These are phyloP conservation scores for Irpex sp. DNA, from an alignment of 1,284 basidiomycete species.

Conservation along the genomic window DNA sequence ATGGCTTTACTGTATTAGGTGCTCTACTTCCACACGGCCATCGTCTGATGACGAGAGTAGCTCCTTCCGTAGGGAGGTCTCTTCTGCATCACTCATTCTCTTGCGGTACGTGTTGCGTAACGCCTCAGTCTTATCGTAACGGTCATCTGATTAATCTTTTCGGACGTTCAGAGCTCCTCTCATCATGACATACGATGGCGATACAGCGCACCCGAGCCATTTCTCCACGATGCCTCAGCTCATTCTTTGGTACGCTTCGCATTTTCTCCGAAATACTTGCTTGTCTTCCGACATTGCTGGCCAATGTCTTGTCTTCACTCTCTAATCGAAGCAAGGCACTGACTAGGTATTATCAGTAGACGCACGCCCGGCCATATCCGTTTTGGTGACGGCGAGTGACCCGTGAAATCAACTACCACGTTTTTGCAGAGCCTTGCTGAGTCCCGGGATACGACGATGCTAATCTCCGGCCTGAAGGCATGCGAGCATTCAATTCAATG, in stretches of 20 bases:
- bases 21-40: constrained; percentile 26
- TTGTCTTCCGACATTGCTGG: neutral
- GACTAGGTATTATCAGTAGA: neutral
- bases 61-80: constrained; percentile 17
- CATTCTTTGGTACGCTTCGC: neutral
- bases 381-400: neutral
- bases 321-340: neutral
- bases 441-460: constrained; percentile 5
- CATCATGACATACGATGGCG: constrained; percentile 6
- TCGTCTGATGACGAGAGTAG: constrained; percentile 28
- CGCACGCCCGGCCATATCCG: neutral
- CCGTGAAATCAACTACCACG: neutral
- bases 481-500: neutral
- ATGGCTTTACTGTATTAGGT: constrained; percentile 23
- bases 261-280: constrained; percentile 2
- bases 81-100: constrained; percentile 15
- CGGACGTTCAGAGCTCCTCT: constrained; percentile 12
- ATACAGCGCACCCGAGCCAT: constrained; percentile 1
- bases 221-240: neutral
- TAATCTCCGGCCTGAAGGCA: constrained; percentile 11
- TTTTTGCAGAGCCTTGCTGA: neutral
- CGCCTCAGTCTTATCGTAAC: constrained; percentile 24
- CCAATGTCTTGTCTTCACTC: neutral
- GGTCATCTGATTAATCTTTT: constrained; percentile 27
- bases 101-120: constrained; percentile 18